Percentiles rank a stretch among this genome's conserved stretches.
phyloP scores from a whole-genome alignment of 192 early-diverging fungal genomes.

The Coemansia sp. region DNA sequence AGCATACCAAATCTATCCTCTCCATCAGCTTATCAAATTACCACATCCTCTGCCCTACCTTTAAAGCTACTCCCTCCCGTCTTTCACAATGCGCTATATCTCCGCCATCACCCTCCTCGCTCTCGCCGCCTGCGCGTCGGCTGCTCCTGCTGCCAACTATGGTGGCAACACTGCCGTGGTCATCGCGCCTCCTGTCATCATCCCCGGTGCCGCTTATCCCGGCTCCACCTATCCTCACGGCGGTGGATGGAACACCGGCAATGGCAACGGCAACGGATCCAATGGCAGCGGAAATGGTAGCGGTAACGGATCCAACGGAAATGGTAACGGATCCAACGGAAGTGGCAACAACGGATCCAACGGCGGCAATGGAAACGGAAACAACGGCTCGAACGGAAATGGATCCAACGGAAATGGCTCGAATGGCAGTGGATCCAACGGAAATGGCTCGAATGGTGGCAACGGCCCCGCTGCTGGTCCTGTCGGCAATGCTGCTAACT shows the following conservation, averaged over 20 bases:
- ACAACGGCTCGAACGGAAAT: neutral
- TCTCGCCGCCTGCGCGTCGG: conserved; percentile 29
- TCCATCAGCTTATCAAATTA: neutral
- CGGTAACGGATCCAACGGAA: conserved; percentile 5
- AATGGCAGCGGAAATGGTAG: conserved; percentile 12
- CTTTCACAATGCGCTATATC: conserved; percentile 36
- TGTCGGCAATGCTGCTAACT: conserved; percentile 32
- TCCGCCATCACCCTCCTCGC: conserved; percentile 23
- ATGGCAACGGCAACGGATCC: conserved; percentile 6
- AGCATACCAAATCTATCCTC: neutral
- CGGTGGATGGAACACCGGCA: neutral
- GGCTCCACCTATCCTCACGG: conserved; percentile 18
- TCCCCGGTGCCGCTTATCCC: conserved; percentile 10
- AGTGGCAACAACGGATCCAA: conserved; percentile 7
- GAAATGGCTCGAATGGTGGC: conserved; percentile 5
- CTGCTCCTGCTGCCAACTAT: conserved; percentile 31
- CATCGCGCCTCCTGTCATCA: conserved; percentile 18
- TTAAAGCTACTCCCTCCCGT: too few relatives aligned
- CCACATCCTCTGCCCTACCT: neutral
- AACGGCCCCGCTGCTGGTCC: conserved; percentile 17
- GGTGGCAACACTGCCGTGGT: conserved; percentile 25
- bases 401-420: conserved; percentile 10
- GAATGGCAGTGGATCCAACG: conserved; percentile 17
- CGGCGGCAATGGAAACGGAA: conserved; percentile 4
- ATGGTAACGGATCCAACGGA: conserved; percentile 1